Evolutionary conservation across 352 stramenopile species (phyloP).

Genomic region (Phytopythium mirpurense): DNA sequence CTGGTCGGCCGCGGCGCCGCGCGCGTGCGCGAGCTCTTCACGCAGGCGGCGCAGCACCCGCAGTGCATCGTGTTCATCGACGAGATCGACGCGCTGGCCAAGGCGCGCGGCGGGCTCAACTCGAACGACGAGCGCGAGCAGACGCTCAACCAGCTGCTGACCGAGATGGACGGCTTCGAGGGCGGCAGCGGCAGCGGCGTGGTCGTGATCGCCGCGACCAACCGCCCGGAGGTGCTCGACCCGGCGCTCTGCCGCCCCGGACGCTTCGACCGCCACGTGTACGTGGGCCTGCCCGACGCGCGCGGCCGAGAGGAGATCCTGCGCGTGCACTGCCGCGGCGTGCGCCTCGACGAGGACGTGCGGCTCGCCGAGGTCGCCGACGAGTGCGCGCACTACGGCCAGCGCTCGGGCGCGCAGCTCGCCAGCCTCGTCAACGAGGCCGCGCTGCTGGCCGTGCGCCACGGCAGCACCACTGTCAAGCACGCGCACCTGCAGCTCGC

Average conservation of each 20-base stretch:
- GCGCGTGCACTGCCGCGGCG: constrained; percentile 55
- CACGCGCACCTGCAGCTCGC: constrained; percentile 69
- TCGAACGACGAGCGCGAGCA: constrained; percentile 95
- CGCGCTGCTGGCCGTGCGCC: constrained; percentile 66
- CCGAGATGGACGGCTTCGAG: constrained; percentile 89
- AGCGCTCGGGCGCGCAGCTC: constrained; percentile 68
- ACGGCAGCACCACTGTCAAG: constrained; percentile 56
- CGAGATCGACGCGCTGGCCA: constrained; percentile 94
- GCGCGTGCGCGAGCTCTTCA: constrained; percentile 93
- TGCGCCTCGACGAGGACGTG: constrained; percentile 52
- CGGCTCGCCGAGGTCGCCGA: constrained; percentile 44
- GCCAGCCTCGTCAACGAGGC: constrained; percentile 83
- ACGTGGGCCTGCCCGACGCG: constrained; percentile 92
- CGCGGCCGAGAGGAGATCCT: constrained; percentile 85
- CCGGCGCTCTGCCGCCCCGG: constrained; percentile 93
- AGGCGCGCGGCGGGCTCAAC: constrained; percentile 80
- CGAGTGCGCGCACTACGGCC: constrained; percentile 48
- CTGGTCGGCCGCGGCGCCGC: constrained; percentile 93
- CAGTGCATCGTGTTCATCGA: constrained; percentile 98
- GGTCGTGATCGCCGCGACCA: constrained; percentile 97
- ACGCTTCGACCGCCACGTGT: constrained; percentile 96
- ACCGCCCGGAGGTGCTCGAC: constrained; percentile 95
- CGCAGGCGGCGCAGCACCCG: constrained; percentile 90
- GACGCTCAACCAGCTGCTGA: constrained; percentile 92
- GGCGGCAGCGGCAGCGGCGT: constrained; percentile 84